A percentile compares a stretch with the other conserved stretches of the same genome.
phyloP scores from a whole-genome alignment of 441 rosid species.

The Arabidopsis hybrid region DNA sequence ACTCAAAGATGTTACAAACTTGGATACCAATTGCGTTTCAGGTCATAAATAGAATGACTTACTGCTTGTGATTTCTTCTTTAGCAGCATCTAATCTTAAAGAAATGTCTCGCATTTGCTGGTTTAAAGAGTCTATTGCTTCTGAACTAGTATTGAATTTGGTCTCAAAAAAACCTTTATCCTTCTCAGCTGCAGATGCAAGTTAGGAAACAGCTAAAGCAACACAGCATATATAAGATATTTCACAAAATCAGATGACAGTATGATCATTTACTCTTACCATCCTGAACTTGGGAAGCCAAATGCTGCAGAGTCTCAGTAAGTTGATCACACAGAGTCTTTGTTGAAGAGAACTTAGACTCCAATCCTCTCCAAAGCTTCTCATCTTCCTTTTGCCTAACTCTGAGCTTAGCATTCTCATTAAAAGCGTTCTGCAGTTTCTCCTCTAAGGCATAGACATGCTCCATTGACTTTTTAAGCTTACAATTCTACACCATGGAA shows the following conservation, averaged over 20 bases:
- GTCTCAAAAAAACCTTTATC: constrained; percentile 65
- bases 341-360: constrained; percentile 89
- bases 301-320: constrained; percentile 81
- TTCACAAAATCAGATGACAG: background rate
- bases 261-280: constrained; percentile 51
- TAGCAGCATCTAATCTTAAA: constrained; percentile 61
- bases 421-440: constrained; percentile 84
- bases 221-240: constrained; percentile 9
- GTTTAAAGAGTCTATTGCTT: constrained; percentile 63
- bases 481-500: constrained; percentile 59
- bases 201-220: constrained; percentile 21
- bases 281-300: constrained; percentile 81
- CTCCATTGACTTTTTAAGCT: constrained; percentile 78
- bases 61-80: constrained; percentile 61
- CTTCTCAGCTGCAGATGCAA: constrained; percentile 73
- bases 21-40: background rate
- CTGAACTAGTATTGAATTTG: constrained; percentile 58
- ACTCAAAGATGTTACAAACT: background rate
- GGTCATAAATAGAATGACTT: constrained; percentile 38
- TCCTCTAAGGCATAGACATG: constrained; percentile 72
- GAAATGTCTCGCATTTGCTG: constrained; percentile 61
- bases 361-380: constrained; percentile 94
- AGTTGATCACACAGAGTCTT: constrained; percentile 82
- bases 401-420: constrained; percentile 89
- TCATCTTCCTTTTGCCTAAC: constrained; percentile 92